Evolutionary conservation across 2,329 filamentous ascomycete genomes (phyloP), one percentile per base, ranked within the genome.

Genomic region (Fusarium palustre): DNA sequence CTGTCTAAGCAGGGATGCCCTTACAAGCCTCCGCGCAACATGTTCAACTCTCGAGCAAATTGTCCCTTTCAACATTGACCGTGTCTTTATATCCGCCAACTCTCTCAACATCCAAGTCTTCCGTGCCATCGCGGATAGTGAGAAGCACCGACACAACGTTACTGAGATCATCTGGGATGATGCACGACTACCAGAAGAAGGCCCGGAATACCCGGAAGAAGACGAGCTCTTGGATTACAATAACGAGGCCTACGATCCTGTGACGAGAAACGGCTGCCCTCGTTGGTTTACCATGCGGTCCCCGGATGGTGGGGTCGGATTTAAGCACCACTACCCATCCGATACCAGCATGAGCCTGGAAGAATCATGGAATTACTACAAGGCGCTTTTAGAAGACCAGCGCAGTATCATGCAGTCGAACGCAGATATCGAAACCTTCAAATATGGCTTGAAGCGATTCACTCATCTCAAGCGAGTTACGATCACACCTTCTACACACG

Each of bases 101-200:
- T 38, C 31, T 18, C 4, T 13, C 3, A 58, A 58, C n/a, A 15
- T 58, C 2, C 20, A 54, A 9, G 31, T 54, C 1, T 54, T 58
- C 11, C 9, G 12, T 4, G 39, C 22, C n/a, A 54, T 58, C 9
- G 55, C 55, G 13, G 31, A 54, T 4, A 33, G 41, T 24, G 48
- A 58, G 8, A 36, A 5, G 1, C 9, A 36, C 25, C 39, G 48
- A 10, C 31, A 45, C 12, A 33, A 43, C 18, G 22, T 58, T 7
- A 43, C 31, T 8, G 55, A 58, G 48, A 58, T 45, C 12, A 12
- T 58, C 3, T 58, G 48, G 39, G 48, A 58, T 4, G 55, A 58
- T 7, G 55, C 55, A 2, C 12, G 55, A 6, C 6, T 58, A 6
- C 6, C 53, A 2, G 8, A 18, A 3, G 3, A 1, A 1, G 55